Percentiles rank a stretch among this genome's conserved stretches.
phyloP scores from a whole-genome alignment of 352 stramenopile species.

The Pythium plurisporium region DNA sequence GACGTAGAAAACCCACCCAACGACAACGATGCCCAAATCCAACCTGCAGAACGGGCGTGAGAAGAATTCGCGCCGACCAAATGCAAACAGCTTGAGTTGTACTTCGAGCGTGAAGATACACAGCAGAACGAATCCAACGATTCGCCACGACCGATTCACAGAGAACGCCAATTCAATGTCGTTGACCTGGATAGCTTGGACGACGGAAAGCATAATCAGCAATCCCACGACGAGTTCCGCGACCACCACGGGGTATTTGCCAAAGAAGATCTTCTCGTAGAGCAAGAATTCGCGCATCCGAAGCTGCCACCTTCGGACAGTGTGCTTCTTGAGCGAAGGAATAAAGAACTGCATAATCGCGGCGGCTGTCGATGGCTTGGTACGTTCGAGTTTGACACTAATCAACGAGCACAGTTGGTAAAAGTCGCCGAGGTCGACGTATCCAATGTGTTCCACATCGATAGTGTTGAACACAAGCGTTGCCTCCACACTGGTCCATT shows the following conservation, averaged over 20 bases:
- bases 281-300: slow-evolving; percentile 50
- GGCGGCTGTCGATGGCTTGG: slow-evolving; percentile 37
- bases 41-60: slow-evolving; percentile 72
- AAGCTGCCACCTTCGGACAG: slow-evolving; percentile 43
- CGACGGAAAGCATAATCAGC: slow-evolving; percentile 72
- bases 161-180: slow-evolving; percentile 76
- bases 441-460: slow-evolving; percentile 58
- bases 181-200: slow-evolving; percentile 82
- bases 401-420: slow-evolving; percentile 77
- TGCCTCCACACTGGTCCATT: slow-evolving; percentile 68
- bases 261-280: slow-evolving; percentile 56
- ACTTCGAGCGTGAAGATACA: slow-evolving; percentile 76
- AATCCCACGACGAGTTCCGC: slow-evolving; percentile 67
- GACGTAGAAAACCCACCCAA: slow-evolving; percentile 78
- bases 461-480: slow-evolving; percentile 79
- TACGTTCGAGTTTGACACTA: slow-evolving; percentile 60
- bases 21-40: slow-evolving; percentile 59
- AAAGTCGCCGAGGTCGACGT: slow-evolving; percentile 62
- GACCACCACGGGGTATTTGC: slow-evolving; percentile 65
- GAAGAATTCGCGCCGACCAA: slow-evolving; percentile 72
- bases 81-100: slow-evolving; percentile 75
- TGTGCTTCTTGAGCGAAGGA: slow-evolving; percentile 32
- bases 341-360: slow-evolving; percentile 37
- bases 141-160: slow-evolving; percentile 63
- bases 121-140: slow-evolving; percentile 64